These are phyloP conservation scores for Oryza glumipatula DNA, from an alignment of 176 grass and related monocot genomes.

Conservation along the genomic window DNA sequence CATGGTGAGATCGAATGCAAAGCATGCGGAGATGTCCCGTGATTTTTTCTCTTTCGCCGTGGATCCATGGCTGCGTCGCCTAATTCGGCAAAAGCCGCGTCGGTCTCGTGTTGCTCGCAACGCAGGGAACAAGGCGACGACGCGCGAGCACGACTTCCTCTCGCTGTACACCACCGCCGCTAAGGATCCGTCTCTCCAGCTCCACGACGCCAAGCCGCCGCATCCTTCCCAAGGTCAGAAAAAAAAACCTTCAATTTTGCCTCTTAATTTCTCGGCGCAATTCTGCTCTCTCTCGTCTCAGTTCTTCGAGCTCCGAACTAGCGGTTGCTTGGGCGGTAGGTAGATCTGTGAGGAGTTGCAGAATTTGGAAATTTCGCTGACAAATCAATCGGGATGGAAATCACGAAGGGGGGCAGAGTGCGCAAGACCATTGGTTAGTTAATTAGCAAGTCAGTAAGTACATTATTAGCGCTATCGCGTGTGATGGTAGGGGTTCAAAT, in stretches of 20 bases:
- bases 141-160: conserved; percentile 85
- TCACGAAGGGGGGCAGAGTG: not conserved
- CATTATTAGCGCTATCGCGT: conserved; percentile 6
- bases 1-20: not conserved
- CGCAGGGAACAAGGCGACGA: conserved; percentile 75
- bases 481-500: conserved; percentile 35
- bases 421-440: not conserved
- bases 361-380: not conserved
- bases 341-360: conserved; percentile 10
- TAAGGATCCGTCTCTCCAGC: conserved; percentile 63
- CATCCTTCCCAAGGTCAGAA: conserved; percentile 57
- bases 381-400: not conserved
- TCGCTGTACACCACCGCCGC: conserved; percentile 53
- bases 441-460: not conserved
- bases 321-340: not conserved
- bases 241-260: not conserved
- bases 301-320: not conserved
- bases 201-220: conserved; percentile 51
- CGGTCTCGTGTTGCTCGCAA: not conserved
- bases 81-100: conserved; percentile 22
- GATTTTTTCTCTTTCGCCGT: not conserved
- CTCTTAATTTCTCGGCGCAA: not conserved
- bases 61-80: not conserved
- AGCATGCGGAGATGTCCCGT: not conserved
- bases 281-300: not conserved